Conservation (phyloP, 108 stramenopile genomes). For the Conticribra guillardii region DNA sequence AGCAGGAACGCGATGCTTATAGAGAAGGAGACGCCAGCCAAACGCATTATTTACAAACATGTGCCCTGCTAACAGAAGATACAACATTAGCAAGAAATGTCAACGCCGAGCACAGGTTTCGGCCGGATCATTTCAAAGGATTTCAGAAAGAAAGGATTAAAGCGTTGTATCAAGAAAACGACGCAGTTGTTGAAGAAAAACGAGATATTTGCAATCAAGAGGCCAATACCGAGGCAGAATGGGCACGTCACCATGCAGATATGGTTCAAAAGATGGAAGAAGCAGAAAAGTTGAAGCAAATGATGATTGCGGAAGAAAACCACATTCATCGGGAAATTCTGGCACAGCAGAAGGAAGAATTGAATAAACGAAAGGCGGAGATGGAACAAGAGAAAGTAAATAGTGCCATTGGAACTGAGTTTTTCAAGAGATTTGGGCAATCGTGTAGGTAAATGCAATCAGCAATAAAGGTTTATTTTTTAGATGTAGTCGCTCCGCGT, state of each 20-base stretch:
- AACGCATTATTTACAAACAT: constrained; percentile 28
- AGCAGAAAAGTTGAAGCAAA: constrained; percentile 13
- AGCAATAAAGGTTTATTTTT: too few relatives aligned
- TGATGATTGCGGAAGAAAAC: constrained; percentile 17
- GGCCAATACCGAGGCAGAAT: constrained; percentile 22
- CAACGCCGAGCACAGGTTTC: constrained; percentile 22
- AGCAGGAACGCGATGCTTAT: constrained; percentile 32
- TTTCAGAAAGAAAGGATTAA: constrained; percentile 29
- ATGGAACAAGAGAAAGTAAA: constrained; percentile 11
- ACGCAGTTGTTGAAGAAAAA: constrained; percentile 34
- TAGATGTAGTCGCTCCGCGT: too few relatives aligned
- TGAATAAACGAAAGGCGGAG: constrained; percentile 25
- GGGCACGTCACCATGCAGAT: constrained; percentile 31
- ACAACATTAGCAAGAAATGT: constrained; percentile 19
- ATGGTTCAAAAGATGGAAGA: constrained; percentile 16
- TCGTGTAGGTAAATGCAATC: constrained; percentile 22
- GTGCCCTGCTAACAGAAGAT: constrained; percentile 36
- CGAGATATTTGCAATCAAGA: constrained; percentile 6
- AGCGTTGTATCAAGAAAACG: constrained; percentile 39
- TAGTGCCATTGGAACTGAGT: constrained; percentile 33
- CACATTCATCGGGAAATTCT: constrained; percentile 16
- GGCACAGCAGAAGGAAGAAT: constrained; percentile 27
- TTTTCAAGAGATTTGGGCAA: constrained; percentile 29
- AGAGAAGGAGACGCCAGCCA: constrained; percentile 34
- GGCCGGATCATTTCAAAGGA: constrained; percentile 51